These are phyloP conservation scores for Conticribra weissflogii DNA, from an alignment of 108 stramenopile genomes.

Conservation along the genomic window DNA sequence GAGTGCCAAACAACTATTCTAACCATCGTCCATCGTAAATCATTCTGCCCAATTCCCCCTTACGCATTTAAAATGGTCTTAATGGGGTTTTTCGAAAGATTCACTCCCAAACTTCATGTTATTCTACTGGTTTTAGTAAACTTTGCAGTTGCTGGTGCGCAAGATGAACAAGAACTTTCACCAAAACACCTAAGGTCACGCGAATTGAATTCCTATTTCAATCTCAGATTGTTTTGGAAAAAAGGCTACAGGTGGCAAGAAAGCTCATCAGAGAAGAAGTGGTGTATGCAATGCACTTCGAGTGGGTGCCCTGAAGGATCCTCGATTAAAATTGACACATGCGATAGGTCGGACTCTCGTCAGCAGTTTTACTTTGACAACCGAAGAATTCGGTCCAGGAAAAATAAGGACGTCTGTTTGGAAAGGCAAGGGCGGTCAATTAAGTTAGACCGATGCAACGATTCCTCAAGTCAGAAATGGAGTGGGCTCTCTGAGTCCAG, in stretches of 20 bases:
- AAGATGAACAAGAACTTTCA: background rate
- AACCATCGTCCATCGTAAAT: no score
- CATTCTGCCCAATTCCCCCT: no score
- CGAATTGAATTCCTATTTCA: background rate
- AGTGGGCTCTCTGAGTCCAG: background rate
- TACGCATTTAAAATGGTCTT: no score
- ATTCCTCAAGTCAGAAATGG: slow-evolving; percentile 7
- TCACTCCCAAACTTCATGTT: background rate
- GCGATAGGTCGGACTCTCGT: slow-evolving; percentile 22
- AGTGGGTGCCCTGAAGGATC: slow-evolving; percentile 26
- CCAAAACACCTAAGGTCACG: background rate
- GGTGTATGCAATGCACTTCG: slow-evolving; percentile 38
- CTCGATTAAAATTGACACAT: slow-evolving; percentile 21
- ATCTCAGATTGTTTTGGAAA: background rate
- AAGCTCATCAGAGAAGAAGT: slow-evolving; percentile 22
- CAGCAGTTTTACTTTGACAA: slow-evolving; percentile 46
- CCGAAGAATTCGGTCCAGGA: slow-evolving; percentile 34
- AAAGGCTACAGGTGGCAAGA: slow-evolving; percentile 29
- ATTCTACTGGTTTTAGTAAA: background rate
- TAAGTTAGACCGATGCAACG: slow-evolving; percentile 1
- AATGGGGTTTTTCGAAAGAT: background rate
- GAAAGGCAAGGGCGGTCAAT: slow-evolving; percentile 29
- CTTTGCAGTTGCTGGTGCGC: background rate
- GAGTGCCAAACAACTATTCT: no score
- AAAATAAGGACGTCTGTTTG: slow-evolving; percentile 28